Evolutionary conservation across 2,329 filamentous ascomycete genomes (phyloP).

Genomic region (Xylaria sp.): DNA sequence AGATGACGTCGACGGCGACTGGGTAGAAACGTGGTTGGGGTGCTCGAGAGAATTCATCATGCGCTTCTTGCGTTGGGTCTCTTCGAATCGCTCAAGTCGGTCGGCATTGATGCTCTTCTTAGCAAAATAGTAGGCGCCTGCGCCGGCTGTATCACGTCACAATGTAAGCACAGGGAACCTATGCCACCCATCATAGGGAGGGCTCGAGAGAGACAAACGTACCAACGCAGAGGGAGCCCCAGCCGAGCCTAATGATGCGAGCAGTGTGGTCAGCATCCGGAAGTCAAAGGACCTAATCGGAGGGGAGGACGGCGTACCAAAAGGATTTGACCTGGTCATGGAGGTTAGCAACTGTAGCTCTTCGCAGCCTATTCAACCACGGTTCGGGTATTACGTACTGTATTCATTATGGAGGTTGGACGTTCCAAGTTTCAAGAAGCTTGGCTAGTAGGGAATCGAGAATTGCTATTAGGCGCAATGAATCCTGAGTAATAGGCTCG

Average conservation of each 20-base stretch:
- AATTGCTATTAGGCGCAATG: not conserved
- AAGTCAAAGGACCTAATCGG: not conserved
- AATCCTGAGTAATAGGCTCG: not conserved
- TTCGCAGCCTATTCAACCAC: not conserved
- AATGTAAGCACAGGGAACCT: not conserved
- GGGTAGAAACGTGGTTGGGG: constrained; percentile 45
- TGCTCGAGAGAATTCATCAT: constrained; percentile 61
- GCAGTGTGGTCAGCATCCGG: constrained; percentile 9
- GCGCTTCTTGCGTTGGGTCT: constrained; percentile 68
- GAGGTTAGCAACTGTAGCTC: constrained; percentile 27
- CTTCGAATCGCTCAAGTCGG: constrained; percentile 72
- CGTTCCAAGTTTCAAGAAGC: not conserved
- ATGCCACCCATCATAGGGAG: not conserved
- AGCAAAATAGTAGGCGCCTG: constrained; percentile 92
- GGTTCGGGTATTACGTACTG: constrained; percentile 18
- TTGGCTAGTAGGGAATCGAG: not conserved
- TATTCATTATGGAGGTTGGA: constrained; percentile 26
- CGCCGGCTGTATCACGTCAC: constrained; percentile 68
- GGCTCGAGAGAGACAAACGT: constrained; percentile 42
- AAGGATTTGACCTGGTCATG: constrained; percentile 64
- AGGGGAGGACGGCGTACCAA: constrained; percentile 54
- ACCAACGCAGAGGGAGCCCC: constrained; percentile 88
- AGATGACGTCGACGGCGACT: constrained; percentile 41
- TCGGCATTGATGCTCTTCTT: constrained; percentile 95
- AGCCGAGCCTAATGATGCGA: constrained; percentile 73